phyloP scores from a whole-genome alignment of 306 rosid genomes.

The Psophocarpus tetragonolobus region DNA sequence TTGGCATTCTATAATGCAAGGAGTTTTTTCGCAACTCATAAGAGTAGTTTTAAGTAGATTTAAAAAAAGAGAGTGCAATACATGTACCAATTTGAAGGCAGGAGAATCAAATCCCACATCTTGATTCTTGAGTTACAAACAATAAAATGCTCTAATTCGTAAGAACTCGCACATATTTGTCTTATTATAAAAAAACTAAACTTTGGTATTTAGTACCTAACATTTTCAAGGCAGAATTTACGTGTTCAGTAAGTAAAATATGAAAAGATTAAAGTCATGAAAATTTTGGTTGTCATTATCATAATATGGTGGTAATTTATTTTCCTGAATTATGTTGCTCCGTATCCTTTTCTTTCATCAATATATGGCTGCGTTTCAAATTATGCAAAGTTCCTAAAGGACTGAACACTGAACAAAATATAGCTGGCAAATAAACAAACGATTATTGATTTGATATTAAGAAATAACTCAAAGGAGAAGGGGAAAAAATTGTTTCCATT shows the following conservation, averaged over 20 bases:
- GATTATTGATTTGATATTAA: background rate
- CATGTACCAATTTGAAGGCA: too few relatives aligned
- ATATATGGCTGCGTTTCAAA: background rate
- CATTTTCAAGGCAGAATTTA: too few relatives aligned
- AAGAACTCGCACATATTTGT: too few relatives aligned
- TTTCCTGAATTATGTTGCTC: background rate
- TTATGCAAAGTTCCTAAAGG: background rate
- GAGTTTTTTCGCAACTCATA: too few relatives aligned
- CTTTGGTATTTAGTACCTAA: too few relatives aligned
- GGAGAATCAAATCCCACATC: too few relatives aligned
- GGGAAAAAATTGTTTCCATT: conserved; percentile 11
- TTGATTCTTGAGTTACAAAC: too few relatives aligned
- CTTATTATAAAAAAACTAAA: too few relatives aligned
- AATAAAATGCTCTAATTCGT: too few relatives aligned
- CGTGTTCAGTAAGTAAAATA: background rate
- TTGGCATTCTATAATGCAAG: too few relatives aligned
- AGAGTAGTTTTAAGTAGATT: too few relatives aligned
- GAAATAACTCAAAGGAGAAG: background rate
- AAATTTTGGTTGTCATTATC: background rate
- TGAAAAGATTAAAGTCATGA: background rate
- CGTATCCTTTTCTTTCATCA: background rate
- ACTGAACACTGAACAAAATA: background rate
- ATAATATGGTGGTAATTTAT: background rate
- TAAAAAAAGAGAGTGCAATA: too few relatives aligned
- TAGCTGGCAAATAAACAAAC: conserved; percentile 3